Base-by-base conservation (phyloP, 1,284 basidiomycete genomes). In the Pascua guehoae region DNA sequence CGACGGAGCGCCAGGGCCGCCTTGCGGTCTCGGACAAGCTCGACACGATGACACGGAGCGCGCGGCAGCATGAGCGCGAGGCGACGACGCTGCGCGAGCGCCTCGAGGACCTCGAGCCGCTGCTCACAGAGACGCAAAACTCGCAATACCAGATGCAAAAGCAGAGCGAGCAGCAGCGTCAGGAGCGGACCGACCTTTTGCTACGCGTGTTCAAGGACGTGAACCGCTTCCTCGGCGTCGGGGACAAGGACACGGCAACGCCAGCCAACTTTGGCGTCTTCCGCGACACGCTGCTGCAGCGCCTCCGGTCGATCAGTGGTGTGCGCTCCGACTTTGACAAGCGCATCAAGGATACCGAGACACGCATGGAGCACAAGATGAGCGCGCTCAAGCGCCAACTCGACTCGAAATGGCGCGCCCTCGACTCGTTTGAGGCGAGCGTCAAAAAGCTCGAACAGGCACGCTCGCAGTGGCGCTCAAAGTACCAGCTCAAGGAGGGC, bases 131-230 rank as follows among this genome's bases (percentile, higher is more conserved):
- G 73, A 92, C 91, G 59, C 90, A 95, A 71, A 82, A 88, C 45
- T 82, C 86, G 45, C 74, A 89, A 57, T 73, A 88, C 57, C 78
- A 80, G 42, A 84, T 86, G 2, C 91, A 96, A 73, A 84, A 81
- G 53, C 87, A 92, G 73, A 90, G 88, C 66, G 83, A 91, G 39
- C 88, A 93, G 73, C 92, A 96, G 76, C 78, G 95, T 47, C 91
- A 89, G 36, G 95, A 98, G 78, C 82, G 92, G 57, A 95, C 94
- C 73, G 93, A 91, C 18, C 81, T 98, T 32, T 78, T 98, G 48
- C 80, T 96, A 60, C 91, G 89, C 14, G 90, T 97, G 38, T 96
- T 93, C 76, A 91, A 95, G 75, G 93, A 94, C 70, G 85, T 97
- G 81, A 93, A 96, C 70, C 91, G 89, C 79, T 91, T 97, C 65